Percentiles rank a stretch among this genome's conserved stretches.
phyloP scores from a whole-genome alignment of 73 alveolate species.

The Tetrahymena malaccensis region DNA sequence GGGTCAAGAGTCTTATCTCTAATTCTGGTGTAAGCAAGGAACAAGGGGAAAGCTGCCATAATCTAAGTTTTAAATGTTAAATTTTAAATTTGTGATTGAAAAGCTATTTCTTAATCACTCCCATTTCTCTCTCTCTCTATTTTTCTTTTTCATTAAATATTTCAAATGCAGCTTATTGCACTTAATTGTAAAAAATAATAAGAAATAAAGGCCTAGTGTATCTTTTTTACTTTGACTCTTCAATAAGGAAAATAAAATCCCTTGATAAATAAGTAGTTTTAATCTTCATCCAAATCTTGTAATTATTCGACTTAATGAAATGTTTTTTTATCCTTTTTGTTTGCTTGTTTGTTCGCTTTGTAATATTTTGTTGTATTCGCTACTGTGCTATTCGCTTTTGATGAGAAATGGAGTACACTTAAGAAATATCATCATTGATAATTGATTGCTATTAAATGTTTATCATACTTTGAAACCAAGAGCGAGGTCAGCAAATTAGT shows the following conservation, averaged over 20 bases:
- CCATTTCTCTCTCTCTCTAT: neutral
- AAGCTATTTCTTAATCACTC: neutral
- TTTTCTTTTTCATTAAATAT: neutral
- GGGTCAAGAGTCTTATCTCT: slow-evolving; percentile 46
- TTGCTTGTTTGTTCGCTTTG: neutral
- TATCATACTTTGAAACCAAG: slow-evolving; percentile 26
- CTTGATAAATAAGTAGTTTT: neutral
- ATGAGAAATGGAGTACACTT: neutral
- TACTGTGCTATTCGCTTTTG: neutral
- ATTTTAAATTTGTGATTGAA: neutral
- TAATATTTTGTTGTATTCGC: neutral
- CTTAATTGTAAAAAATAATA: neutral
- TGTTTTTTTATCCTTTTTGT: neutral
- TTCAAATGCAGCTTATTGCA: neutral
- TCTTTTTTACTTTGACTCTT: neutral
- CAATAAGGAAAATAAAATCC: neutral
- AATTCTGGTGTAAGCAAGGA: slow-evolving; percentile 25
- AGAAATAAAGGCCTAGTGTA: neutral
- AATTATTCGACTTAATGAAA: too few species aligned
- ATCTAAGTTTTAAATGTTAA: slow-evolving; percentile 8
- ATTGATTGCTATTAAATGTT: neutral
- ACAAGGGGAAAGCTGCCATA: slow-evolving; percentile 28
- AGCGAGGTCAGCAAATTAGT: slow-evolving; percentile 21
- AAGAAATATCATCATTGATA: neutral
- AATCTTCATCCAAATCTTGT: neutral